Base-by-base conservation (phyloP, 2,329 filamentous ascomycete species). In the Chrysoporthe austroafricana region DNA sequence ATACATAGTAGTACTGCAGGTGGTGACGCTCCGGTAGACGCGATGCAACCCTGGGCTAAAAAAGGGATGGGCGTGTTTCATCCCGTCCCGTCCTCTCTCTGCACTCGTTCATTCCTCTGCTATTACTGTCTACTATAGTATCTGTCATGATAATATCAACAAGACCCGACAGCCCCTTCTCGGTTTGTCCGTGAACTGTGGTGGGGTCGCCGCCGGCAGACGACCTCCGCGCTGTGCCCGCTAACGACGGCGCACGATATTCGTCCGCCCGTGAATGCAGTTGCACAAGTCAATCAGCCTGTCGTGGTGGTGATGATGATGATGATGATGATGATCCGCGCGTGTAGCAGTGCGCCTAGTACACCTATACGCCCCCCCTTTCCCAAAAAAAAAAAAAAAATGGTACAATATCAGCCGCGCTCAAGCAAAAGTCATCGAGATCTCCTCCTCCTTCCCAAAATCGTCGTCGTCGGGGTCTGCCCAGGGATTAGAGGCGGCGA, bases 361-460 rank as follows among this genome's bases (percentile, higher is more conserved):
- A 63, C 36, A 39, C 36, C 21, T 44, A 6, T 21, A 34, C 52
- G 50, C 48, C 36, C 50, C 18, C 61, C 48, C 43, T 60, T 3
- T n/a, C 4, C 57, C 36, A 42, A 43, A 1, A 65, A 62, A 32
- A 44, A 62, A 42, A 43, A 1, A 65, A 62, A 32, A 44, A 62
- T 43, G 16, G 54, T 43, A 36, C 26, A 16, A 62, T 44, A 54
- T 18, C 58, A 43, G 39, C 39, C 48, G 39, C 63, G 39, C 62
- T 64, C 66, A 81, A 57, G 90, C 92, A 86, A 95, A 95, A 70
- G 90, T 93, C 90, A 95, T 91, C 43, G 87, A 85, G 71, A 95
- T 91, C 78, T 93, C 91, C 76, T 88, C 88, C 77, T 93, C 91
- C 74, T 86, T 85, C 21, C 88, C 89, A 80, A 91, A 91, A 63